These are phyloP conservation scores for Aureobasidium leucospermi DNA, from an alignment of 2,329 filamentous ascomycete species.

Conservation along the genomic window DNA sequence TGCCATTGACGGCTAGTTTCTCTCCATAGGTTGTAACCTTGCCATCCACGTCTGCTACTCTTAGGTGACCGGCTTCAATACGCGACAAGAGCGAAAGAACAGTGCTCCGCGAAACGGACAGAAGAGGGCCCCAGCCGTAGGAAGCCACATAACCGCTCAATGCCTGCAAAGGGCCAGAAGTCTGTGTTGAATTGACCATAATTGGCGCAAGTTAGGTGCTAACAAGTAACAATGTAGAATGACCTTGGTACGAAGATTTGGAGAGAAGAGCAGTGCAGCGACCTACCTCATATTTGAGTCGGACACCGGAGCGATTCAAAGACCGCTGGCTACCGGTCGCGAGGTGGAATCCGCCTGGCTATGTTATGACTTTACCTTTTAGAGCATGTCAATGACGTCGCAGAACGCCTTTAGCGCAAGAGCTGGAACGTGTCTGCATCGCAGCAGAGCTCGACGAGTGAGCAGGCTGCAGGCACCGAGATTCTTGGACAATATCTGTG, in stretches of 20 bases:
- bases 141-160: constrained; percentile 37
- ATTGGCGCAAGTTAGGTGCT: constrained; percentile 11
- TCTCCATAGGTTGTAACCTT: constrained; percentile 37
- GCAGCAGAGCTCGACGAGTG: not conserved
- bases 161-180: constrained; percentile 32
- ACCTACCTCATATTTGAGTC: constrained; percentile 3
- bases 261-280: not conserved
- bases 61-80: constrained; percentile 41
- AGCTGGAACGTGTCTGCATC: not conserved
- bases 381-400: constrained; percentile 18
- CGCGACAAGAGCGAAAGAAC: constrained; percentile 39
- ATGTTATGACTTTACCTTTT: constrained; percentile 17
- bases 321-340: constrained; percentile 7
- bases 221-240: constrained; percentile 6
- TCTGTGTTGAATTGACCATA: constrained; percentile 29
- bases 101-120: constrained; percentile 38
- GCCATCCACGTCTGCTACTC: constrained; percentile 37
- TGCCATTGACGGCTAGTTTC: constrained; percentile 19
- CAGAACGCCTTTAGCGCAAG: constrained; percentile 2
- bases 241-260: not conserved
- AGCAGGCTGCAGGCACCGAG: not conserved
- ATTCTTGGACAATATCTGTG: not conserved
- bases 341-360: not conserved
- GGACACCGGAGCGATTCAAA: constrained; percentile 14
- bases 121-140: constrained; percentile 42